Evolutionary conservation across 805 yeast species (phyloP).

Genomic region (Candida berthetii): DNA sequence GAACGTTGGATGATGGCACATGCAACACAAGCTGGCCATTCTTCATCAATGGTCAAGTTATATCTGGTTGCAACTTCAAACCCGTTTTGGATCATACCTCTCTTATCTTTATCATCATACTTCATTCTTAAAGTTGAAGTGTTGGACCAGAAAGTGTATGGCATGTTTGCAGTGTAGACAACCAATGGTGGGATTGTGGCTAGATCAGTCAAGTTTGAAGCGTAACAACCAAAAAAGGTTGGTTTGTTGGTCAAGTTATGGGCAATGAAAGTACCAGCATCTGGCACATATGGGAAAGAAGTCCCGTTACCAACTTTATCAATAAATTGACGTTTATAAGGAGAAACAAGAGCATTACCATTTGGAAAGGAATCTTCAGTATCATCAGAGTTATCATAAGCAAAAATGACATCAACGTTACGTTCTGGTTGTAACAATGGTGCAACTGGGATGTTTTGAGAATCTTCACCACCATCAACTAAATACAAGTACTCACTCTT

Average conservation of each 20-base stretch:
- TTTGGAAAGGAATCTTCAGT: slow-evolving; percentile 57
- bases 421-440: slow-evolving; percentile 59
- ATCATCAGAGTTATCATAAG: slow-evolving; percentile 65
- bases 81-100: slow-evolving; percentile 64
- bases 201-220: slow-evolving; percentile 51
- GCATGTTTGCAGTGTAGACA: slow-evolving; percentile 72
- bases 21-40: slow-evolving; percentile 71
- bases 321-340: slow-evolving; percentile 54
- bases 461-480: slow-evolving; percentile 71
- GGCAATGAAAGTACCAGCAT: slow-evolving; percentile 48
- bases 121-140: slow-evolving; percentile 67
- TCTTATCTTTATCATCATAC: slow-evolving; percentile 51
- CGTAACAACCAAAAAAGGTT: slow-evolving; percentile 79
- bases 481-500: slow-evolving; percentile 39
- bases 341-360: slow-evolving; percentile 51
- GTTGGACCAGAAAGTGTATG: slow-evolving; percentile 60
- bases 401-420: slow-evolving; percentile 56
- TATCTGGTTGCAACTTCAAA: slow-evolving; percentile 61
- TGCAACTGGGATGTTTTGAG: slow-evolving; percentile 54
- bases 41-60: slow-evolving; percentile 60
- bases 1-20: slow-evolving; percentile 81
- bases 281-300: slow-evolving; percentile 80
- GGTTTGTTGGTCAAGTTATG: slow-evolving; percentile 62
- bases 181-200: slow-evolving; percentile 62
- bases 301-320: slow-evolving; percentile 45